Base-by-base conservation (phyloP, 352 stramenopile genomes). In the Phytophthora litchii region DNA sequence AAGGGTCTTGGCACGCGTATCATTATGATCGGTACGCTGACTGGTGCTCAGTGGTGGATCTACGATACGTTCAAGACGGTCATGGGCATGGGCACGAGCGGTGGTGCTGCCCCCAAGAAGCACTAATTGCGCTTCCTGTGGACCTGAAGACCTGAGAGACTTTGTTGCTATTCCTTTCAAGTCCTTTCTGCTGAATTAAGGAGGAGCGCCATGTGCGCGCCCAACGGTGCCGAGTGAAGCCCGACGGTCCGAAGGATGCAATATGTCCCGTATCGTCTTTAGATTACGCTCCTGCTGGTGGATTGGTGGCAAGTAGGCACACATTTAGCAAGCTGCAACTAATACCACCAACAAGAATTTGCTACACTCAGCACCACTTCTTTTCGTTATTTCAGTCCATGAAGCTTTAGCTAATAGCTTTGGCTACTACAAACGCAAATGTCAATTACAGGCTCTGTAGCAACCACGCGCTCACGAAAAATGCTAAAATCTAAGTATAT, bases 21-120 rank as follows among this genome's bases (percentile, higher is more conserved):
- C 69, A 78, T 98, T 74, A 98, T 98, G 93, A 98, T 98, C 64
- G 92, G 92, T 84, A 98, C 93, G 54, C 88, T 98, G 54, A 98
- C 93, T 13, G 93, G 93, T 86, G 89, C 97, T 53, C 93, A 98
- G 86, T 98, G 94, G 93, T 98, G 93, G 91, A 98, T 98, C 78
- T 98, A 98, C 78, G 93, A 97, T 67, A 94, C 89, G 61, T 98
- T 97, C 76, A 97, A 98, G 84, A 95, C 89, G 63, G 84, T 82
- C 53, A 89, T 94, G 58, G 92, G 92, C 67, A 96, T 97, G 88
- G 87, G 89, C 59, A 97, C 91, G 62, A 90, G 87, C 45, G 91
- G 91, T 70, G 89, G 89, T 40, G 81, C 78, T 47, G 70, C 79
- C 49, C 60, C 65, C 66, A 86, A 77, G 72, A 91, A 94, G 80